Percentiles rank a stretch among this genome's conserved stretches.
Conservation (phyloP, 148 eudicot genomes). For the Talinum fruticosum region DNA sequence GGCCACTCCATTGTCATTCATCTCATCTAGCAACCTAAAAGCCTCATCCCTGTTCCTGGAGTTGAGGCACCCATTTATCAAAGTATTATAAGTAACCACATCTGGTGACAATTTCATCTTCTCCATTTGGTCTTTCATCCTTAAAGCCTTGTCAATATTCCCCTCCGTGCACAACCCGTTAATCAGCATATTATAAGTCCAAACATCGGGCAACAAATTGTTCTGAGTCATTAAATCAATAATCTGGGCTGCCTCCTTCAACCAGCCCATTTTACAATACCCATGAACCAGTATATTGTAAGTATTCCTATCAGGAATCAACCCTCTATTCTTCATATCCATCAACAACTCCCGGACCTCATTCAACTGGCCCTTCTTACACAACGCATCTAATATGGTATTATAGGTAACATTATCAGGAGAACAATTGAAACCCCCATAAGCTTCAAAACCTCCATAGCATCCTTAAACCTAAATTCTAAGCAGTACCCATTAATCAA, state of each 20-base stretch:
- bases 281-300: conserved; percentile 73
- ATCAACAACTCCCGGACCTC: conserved; percentile 60
- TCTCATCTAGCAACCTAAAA: conserved; percentile 56
- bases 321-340: conserved; percentile 61
- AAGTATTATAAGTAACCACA: conserved; percentile 69
- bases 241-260: conserved; percentile 62
- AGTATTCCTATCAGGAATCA: conserved; percentile 55
- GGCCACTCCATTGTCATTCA: conserved; percentile 54
- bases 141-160: conserved; percentile 61
- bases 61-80: conserved; percentile 56
- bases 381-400: conserved; percentile 57
- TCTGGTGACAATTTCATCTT: conserved; percentile 50
- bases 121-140: conserved; percentile 58
- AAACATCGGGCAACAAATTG: conserved; percentile 58
- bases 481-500: conserved; percentile 68
- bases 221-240: conserved; percentile 64
- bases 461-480: conserved; percentile 49
- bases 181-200: conserved; percentile 77
- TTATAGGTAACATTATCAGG: conserved; percentile 80
- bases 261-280: conserved; percentile 76
- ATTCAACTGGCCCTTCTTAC: conserved; percentile 62
- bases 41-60: conserved; percentile 37
- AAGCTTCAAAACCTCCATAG: conserved; percentile 41
- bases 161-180: conserved; percentile 58
- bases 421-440: conserved; percentile 47